Evolutionary conservation across 768 basidiomycete species (phyloP).

Genomic region (Tricholoma flavovirens): DNA sequence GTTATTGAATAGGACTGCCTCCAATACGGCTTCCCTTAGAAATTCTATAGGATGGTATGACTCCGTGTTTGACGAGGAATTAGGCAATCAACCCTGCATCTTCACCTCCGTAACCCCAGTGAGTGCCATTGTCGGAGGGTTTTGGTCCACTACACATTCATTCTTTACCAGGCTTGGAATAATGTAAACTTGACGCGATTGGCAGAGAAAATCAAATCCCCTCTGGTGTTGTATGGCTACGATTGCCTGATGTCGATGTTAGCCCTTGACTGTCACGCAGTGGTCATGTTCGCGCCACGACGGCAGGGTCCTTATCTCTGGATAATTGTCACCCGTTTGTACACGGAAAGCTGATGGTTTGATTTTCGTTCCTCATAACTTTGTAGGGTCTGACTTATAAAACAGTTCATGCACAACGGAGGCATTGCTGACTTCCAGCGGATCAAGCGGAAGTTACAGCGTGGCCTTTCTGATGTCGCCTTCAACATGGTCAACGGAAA

Average conservation of each 20-base stretch:
- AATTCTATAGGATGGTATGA: slow-evolving; percentile 82
- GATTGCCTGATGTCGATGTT: not conserved
- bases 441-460: slow-evolving; percentile 80
- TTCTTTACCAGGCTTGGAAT: slow-evolving; percentile 76
- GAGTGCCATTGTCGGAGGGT: slow-evolving; percentile 15
- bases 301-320: slow-evolving; percentile 83
- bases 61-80: slow-evolving; percentile 73
- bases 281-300: slow-evolving; percentile 91
- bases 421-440: slow-evolving; percentile 78
- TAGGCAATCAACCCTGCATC: slow-evolving; percentile 86
- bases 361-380: slow-evolving; percentile 7
- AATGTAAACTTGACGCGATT: slow-evolving; percentile 89
- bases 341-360: slow-evolving; percentile 87
- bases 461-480: slow-evolving; percentile 70
- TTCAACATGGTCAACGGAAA: slow-evolving; percentile 89
- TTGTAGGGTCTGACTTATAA: not conserved
- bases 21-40: not conserved
- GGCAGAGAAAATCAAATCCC: slow-evolving; percentile 96
- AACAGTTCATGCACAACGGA: slow-evolving; percentile 96
- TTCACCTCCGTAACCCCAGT: slow-evolving; percentile 95
- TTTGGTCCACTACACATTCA: not conserved
- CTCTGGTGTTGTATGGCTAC: slow-evolving; percentile 77
- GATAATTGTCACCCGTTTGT: slow-evolving; percentile 96
- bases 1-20: slow-evolving; percentile 18
- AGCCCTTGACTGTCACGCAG: slow-evolving; percentile 26